These are phyloP conservation scores for Sordaria brevicollis DNA, from an alignment of 495 filamentous ascomycete genomes.

Conservation along the genomic window DNA sequence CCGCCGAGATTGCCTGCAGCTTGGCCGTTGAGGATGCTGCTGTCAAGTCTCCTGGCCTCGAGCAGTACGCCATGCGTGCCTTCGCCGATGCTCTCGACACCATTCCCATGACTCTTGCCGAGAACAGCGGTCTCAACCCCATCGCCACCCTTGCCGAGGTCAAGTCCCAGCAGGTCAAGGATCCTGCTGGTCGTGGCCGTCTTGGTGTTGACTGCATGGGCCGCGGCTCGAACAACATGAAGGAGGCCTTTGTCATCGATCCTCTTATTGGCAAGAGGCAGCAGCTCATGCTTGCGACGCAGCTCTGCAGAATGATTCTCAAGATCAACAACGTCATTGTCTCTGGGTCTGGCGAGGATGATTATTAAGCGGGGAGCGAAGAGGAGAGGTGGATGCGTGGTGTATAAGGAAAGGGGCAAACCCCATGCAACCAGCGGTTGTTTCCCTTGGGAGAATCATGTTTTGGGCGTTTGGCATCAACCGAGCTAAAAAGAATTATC, in stretches of 20 bases:
- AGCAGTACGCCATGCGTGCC: slow-evolving; percentile 97
- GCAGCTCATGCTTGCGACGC: slow-evolving; percentile 90
- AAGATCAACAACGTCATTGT: slow-evolving; percentile 98
- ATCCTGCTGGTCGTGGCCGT: slow-evolving; percentile 52
- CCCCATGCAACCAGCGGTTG: background rate
- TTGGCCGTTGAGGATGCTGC: slow-evolving; percentile 92
- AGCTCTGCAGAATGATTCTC: slow-evolving; percentile 97
- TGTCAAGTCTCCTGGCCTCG: slow-evolving; percentile 86
- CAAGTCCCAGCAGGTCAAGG: slow-evolving; percentile 92
- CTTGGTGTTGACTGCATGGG: slow-evolving; percentile 98
- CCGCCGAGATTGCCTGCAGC: slow-evolving; percentile 96
- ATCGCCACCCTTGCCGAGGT: slow-evolving; percentile 91
- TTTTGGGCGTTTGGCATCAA: background rate
- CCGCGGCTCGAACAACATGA: slow-evolving; percentile 91
- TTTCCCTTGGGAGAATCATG: background rate
- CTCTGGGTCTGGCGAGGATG: slow-evolving; percentile 80
- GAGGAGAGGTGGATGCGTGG: background rate
- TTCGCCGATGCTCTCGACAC: slow-evolving; percentile 93
- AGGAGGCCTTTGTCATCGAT: slow-evolving; percentile 93
- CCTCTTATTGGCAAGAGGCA: slow-evolving; percentile 95
- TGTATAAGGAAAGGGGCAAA: background rate
- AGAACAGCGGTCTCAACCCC: slow-evolving; percentile 92
- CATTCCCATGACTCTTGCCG: slow-evolving; percentile 90
- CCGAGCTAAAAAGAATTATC: background rate
- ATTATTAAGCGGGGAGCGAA: slow-evolving; percentile 50